Evolutionary conservation across 2,329 filamentous ascomycete genomes (phyloP).

Genomic region (Hypoxylon sp.): DNA sequence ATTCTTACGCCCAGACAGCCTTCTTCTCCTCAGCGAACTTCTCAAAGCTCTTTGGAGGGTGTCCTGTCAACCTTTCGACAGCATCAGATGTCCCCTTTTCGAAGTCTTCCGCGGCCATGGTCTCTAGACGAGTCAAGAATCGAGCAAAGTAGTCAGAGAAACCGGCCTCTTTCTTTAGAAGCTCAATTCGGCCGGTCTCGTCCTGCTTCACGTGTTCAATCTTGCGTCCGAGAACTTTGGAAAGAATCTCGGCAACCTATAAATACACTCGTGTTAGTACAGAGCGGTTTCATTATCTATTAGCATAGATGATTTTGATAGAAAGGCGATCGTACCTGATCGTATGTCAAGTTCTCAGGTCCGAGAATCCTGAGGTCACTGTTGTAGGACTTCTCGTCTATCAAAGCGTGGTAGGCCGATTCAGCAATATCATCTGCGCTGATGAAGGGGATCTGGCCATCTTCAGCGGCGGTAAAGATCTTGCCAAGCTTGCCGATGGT

Average conservation of each 20-base stretch:
- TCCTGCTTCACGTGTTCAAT: slow-evolving; percentile 39
- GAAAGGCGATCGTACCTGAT: slow-evolving; percentile 26
- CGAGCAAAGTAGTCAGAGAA: slow-evolving; percentile 31
- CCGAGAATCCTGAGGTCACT: slow-evolving; percentile 32
- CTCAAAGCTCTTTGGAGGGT: slow-evolving; percentile 32
- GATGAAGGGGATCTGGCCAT: slow-evolving; percentile 37
- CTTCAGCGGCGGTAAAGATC: slow-evolving; percentile 34
- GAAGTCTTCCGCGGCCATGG: slow-evolving; percentile 26
- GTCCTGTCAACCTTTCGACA: slow-evolving; percentile 34
- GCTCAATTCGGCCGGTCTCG: slow-evolving; percentile 25
- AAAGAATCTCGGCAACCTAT: slow-evolving; percentile 37
- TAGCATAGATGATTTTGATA: not conserved
- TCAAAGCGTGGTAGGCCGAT: slow-evolving; percentile 35
- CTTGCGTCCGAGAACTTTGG: slow-evolving; percentile 35
- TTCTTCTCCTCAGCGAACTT: slow-evolving; percentile 30
- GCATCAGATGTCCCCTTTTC: slow-evolving; percentile 30
- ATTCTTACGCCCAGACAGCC: slow-evolving; percentile 22
- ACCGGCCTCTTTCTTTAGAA: slow-evolving; percentile 27
- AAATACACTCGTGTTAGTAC: slow-evolving; percentile 12
- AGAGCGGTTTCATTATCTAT: slow-evolving; percentile 1
- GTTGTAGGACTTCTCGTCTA: slow-evolving; percentile 35
- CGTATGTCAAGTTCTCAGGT: slow-evolving; percentile 34
- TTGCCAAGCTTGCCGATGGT: slow-evolving; percentile 33
- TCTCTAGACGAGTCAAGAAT: slow-evolving; percentile 32
- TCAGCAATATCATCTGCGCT: slow-evolving; percentile 35